Base-by-base conservation (phyloP, 2,329 filamentous ascomycete species). In the Aspergillus terreus region DNA sequence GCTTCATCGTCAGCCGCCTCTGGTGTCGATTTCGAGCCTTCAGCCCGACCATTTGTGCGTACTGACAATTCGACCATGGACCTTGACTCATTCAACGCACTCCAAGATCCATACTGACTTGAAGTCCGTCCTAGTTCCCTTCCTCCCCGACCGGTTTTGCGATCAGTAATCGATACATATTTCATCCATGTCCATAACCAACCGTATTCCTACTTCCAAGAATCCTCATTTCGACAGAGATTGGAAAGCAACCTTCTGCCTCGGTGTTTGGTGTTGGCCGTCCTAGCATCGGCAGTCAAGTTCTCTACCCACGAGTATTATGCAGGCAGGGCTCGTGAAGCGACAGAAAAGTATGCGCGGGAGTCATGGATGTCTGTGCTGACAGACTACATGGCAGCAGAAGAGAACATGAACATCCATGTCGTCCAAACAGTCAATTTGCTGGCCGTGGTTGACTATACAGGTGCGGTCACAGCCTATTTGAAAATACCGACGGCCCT, bases 201-300 rank as follows among this genome's bases (percentile, higher is more conserved):
- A 30, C 71, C 71, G 1, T 74, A 74, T 52, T 66, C 61, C 0
- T 71, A 67, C 49, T 71, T 73, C 50, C 68, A 71, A 25, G 69
- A 72, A 46, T 42, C 36, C 0, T 61, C 52, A 2, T 73, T 74
- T 47, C 63, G 69, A 4, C 55, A 59, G 15, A 57, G 57, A 21
- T 50, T 71, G 1, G 54, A 63, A 6, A 51, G 56, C 7, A 56
- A 57, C 3, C n/a, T 23, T 6, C 25, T 71, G 1, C 69, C 70
- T 4, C 51, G 58, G 11, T 66, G 66, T 33, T 50, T 73, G 14
- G 27, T 69, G 2, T 57, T 69, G 4, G 66, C 68, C 3, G 53
- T 72, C 2, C 50, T 69, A 2, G 66, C 69, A 4, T 63, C 62
- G 2, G 63, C 69, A 1, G 58, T 69, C 5, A 59, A 68, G 17